Conservation (phyloP, 352 stramenopile species). For the Labyrinthula sp. region DNA sequence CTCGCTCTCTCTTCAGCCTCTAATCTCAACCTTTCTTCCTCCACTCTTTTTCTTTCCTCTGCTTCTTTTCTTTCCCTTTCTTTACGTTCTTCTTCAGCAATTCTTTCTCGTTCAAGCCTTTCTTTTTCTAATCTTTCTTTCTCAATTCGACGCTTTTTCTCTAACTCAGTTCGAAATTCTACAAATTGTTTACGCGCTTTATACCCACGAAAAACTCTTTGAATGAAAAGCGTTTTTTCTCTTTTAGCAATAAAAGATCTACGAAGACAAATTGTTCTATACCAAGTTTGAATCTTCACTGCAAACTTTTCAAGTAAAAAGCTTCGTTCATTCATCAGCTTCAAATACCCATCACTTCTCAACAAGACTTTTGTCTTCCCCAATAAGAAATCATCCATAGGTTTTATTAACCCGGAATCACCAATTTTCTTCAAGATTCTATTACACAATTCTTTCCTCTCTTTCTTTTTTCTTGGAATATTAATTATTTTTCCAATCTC, state of each 20-base stretch:
- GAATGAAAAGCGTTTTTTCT: no score
- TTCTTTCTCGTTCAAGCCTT: conserved; percentile 12
- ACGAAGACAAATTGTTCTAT: no score
- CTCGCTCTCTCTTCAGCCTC: conserved; percentile 59
- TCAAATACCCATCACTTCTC: no score
- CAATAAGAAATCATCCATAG: conserved; percentile 21
- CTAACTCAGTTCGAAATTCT: no score
- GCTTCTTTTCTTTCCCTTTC: conserved; percentile 4
- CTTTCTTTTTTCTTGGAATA: not conserved
- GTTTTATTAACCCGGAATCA: conserved; percentile 4
- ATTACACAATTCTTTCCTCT: not conserved
- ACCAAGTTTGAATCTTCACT: no score
- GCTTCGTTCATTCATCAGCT: no score
- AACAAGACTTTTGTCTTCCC: conserved; percentile 34
- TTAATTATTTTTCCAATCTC: conserved; percentile 8
- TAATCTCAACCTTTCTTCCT: conserved; percentile 63
- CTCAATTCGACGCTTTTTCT: no score
- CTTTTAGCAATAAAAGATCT: no score
- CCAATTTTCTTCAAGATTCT: conserved; percentile 6
- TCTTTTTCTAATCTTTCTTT: no score
- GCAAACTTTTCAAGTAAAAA: no score
- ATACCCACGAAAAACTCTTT: no score
- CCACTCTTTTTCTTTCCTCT: conserved; percentile 49
- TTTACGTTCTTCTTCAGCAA: not conserved
- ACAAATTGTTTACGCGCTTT: no score